Conservation (phyloP, 176 grass and related monocot species). For the Tillandsia fasciculata region DNA sequence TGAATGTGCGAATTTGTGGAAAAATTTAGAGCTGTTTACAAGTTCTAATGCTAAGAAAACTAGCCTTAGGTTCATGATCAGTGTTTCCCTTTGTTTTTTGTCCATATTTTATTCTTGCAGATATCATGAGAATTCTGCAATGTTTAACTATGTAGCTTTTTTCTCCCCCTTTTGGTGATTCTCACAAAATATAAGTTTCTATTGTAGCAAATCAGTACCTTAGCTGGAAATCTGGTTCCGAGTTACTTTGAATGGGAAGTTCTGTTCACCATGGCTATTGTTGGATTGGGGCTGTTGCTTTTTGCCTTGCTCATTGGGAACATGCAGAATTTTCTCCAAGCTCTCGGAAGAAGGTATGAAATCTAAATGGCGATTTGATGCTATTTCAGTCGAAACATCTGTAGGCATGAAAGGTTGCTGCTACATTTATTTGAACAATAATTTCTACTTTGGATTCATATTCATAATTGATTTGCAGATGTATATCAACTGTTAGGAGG, state of each 20-base stretch:
- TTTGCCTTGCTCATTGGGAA: conserved; percentile 91
- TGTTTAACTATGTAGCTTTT: not conserved
- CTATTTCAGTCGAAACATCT: no score
- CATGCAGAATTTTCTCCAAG: conserved; percentile 99
- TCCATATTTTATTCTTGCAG: not conserved
- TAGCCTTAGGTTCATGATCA: no score
- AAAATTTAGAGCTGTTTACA: not conserved
- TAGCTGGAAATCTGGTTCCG: conserved; percentile 75
- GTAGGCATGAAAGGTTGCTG: not conserved
- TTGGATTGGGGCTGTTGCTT: conserved; percentile 78
- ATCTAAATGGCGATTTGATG: no score
- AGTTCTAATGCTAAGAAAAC: not conserved
- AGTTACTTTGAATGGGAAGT: conserved; percentile 97
- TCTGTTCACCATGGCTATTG: conserved; percentile 90
- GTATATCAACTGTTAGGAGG: no score
- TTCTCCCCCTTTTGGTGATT: not conserved
- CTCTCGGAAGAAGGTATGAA: conserved; percentile 79
- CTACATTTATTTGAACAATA: no score
- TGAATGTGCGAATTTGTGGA: no score
- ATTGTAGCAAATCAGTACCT: conserved; percentile 91
- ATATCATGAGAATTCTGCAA: not conserved
- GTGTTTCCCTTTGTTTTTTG: no score
- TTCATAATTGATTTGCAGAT: no score
- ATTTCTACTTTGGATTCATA: no score
- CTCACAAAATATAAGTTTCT: not conserved